Percentiles rank a stretch among this genome's conserved stretches.
Conservation (phyloP, 805 yeast genomes). For the Wickerhamiella allomyrinae region DNA sequence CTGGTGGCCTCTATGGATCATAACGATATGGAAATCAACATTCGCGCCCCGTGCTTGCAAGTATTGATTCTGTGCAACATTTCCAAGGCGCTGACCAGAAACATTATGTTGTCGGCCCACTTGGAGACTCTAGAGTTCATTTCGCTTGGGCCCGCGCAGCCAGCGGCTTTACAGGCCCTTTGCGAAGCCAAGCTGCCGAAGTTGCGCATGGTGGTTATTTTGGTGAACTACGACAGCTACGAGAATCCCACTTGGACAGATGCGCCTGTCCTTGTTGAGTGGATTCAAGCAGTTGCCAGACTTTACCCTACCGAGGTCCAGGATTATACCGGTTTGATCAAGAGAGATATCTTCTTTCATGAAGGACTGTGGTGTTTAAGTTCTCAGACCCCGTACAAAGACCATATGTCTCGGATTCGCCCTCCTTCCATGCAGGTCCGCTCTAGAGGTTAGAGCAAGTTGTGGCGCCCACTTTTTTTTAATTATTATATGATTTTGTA, state of each 20-base stretch:
- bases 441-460: no score
- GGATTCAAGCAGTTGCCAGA: constrained; percentile 13
- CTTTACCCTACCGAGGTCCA: constrained; percentile 14
- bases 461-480: no score
- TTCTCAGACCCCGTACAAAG: constrained; percentile 11
- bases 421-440: no score
- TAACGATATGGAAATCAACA: constrained; percentile 5
- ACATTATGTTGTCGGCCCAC: constrained; percentile 3
- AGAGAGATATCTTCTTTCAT: constrained; percentile 11
- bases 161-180: constrained; percentile 10
- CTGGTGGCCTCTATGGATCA: constrained; percentile 10
- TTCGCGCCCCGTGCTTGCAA: constrained; percentile 11
- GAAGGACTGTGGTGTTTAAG: constrained; percentile 16
- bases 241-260: constrained; percentile 5
- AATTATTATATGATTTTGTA: no score
- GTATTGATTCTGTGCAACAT: constrained; percentile 13
- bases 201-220: constrained; percentile 8
- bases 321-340: constrained; percentile 10
- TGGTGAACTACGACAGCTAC: constrained; percentile 8
- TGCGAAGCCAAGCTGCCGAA: constrained; percentile 5
- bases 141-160: constrained; percentile 14
- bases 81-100: constrained; percentile 8
- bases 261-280: constrained; percentile 7
- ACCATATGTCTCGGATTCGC: constrained; percentile 9
- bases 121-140: constrained; percentile 9